Percentiles rank a stretch among this genome's conserved stretches.
Conservation (phyloP, 768 basidiomycete genomes). For the Russula brevipes region DNA sequence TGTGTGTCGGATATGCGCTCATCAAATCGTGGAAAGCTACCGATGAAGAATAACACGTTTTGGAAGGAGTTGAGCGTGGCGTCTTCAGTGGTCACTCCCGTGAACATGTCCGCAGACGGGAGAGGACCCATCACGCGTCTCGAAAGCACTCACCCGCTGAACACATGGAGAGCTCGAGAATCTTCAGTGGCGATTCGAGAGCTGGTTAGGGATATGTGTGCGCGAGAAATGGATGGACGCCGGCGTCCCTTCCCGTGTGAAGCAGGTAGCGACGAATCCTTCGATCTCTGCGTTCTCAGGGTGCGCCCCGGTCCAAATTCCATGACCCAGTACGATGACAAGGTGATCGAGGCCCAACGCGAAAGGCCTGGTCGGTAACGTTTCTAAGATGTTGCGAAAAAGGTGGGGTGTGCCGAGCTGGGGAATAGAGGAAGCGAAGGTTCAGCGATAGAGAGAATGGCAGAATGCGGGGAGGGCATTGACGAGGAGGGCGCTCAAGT, state of each 20-base stretch:
- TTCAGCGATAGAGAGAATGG: constrained; percentile 65
- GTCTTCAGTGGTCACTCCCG: constrained; percentile 63
- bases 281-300: constrained; percentile 51
- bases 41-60: constrained; percentile 85
- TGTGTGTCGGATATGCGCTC: constrained; percentile 60
- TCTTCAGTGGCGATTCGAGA: constrained; percentile 18
- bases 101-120: constrained; percentile 30
- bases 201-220: constrained; percentile 54
- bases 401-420: constrained; percentile 19
- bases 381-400: constrained; percentile 16
- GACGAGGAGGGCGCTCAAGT: constrained; percentile 43
- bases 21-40: constrained; percentile 87
- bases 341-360: constrained; percentile 54
- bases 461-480: constrained; percentile 34
- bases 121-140: constrained; percentile 44
- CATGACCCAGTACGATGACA: constrained; percentile 88
- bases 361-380: neutral
- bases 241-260: constrained; percentile 68
- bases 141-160: constrained; percentile 68
- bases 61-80: constrained; percentile 87
- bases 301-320: constrained; percentile 73
- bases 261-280: constrained; percentile 73
- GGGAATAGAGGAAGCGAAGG: constrained; percentile 39
- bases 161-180: constrained; percentile 61
- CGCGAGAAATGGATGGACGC: constrained; percentile 66